Percentiles rank a stretch among this genome's conserved stretches.
These are phyloP conservation scores for Hylodesmum podocarpum DNA, from an alignment of 306 rosid genomes.

Conservation along the genomic window DNA sequence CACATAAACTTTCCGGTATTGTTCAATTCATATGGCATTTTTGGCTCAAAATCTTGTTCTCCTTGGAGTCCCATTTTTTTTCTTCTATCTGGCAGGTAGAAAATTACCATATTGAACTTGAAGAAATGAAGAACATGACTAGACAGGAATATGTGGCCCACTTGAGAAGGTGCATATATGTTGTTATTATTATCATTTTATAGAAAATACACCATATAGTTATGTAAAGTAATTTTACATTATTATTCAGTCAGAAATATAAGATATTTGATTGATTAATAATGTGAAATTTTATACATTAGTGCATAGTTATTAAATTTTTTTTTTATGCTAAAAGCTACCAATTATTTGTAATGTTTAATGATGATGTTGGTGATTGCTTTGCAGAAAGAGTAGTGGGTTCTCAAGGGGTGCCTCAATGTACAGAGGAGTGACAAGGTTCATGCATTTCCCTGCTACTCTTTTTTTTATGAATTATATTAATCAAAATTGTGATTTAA, in stretches of 20 bases:
- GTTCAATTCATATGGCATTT: neutral
- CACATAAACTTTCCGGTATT: conserved; percentile 81
- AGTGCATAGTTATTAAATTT: too few species aligned
- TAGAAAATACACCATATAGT: too few species aligned
- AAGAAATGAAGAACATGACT: conserved; percentile 86
- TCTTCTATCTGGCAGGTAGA: conserved; percentile 49
- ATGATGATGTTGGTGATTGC: conserved; percentile 18
- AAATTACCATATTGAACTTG: conserved; percentile 64
- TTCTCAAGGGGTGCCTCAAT: conserved; percentile 97
- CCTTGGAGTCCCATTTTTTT: neutral
- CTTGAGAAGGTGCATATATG: conserved; percentile 63
- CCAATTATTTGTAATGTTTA: neutral
- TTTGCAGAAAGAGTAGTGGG: conserved; percentile 89
- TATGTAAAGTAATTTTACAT: too few species aligned
- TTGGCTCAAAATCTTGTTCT: neutral
- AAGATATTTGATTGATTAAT: too few species aligned
- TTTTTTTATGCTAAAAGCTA: neutral
- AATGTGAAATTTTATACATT: too few species aligned
- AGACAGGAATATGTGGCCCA: conserved; percentile 93
- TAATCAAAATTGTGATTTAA: neutral
- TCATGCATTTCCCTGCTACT: neutral
- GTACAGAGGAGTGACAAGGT: conserved; percentile 97
- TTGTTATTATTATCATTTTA: neutral
- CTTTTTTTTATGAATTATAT: neutral
- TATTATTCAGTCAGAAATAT: too few species aligned